Percentiles rank a stretch among this genome's conserved stretches.
Evolutionary conservation across 75 land plant species (phyloP).

Genomic region (Pinus taeda): DNA sequence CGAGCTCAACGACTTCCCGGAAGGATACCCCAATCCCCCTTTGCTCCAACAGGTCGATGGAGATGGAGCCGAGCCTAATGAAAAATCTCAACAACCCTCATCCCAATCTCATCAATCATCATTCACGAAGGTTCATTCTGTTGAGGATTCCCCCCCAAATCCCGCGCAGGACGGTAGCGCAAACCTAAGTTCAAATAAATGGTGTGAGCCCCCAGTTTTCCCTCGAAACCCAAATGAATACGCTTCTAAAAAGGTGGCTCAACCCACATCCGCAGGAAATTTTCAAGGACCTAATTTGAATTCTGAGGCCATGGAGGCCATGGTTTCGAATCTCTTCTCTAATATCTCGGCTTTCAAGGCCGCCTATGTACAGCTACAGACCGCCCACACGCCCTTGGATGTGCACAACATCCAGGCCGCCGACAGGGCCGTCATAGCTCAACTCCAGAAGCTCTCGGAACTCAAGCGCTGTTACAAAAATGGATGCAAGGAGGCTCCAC

Average conservation of each 20-base stretch:
- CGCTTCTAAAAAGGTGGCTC: background rate
- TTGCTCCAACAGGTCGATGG: slow-evolving; percentile 6
- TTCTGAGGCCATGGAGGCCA: slow-evolving; percentile 63
- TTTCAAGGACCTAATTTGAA: background rate
- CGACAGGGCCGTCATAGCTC: slow-evolving; percentile 68
- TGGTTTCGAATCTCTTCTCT: slow-evolving; percentile 52
- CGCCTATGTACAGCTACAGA: slow-evolving; percentile 72
- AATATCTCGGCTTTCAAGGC: slow-evolving; percentile 66
- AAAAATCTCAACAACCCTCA: background rate
- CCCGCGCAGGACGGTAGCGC: too few species aligned
- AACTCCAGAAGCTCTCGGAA: slow-evolving; percentile 61
- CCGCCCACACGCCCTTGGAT: slow-evolving; percentile 82
- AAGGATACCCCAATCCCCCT: slow-evolving; percentile 6
- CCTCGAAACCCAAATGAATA: background rate
- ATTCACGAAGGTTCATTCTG: too few species aligned
- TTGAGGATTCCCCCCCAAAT: too few species aligned
- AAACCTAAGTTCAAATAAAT: too few species aligned
- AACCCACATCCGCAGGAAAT: too few species aligned
- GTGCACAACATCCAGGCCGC: slow-evolving; percentile 77
- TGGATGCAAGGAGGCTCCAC: slow-evolving; percentile 29
- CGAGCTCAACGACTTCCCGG: slow-evolving; percentile 31
- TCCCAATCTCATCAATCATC: too few species aligned
- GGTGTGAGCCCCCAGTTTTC: too few species aligned
- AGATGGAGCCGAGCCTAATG: background rate
- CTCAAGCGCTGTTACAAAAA: slow-evolving; percentile 69